Conservation (phyloP, 148 eudicot species). For the Pharnaceum exiguum region DNA sequence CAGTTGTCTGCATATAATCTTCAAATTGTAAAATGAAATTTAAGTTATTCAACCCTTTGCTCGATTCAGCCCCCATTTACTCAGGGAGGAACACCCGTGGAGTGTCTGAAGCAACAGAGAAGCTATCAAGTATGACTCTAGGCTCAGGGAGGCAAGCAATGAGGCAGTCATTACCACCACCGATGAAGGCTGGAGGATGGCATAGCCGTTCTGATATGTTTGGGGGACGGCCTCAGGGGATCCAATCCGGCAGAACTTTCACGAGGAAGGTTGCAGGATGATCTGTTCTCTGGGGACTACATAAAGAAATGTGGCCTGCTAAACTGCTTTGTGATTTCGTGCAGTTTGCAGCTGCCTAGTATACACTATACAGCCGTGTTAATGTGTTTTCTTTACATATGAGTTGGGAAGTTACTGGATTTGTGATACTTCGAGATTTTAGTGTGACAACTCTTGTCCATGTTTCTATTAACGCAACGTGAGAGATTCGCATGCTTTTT, state of each 20-base stretch:
- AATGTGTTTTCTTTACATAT: too few species aligned
- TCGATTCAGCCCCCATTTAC: constrained; percentile 35
- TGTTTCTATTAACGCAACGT: too few species aligned
- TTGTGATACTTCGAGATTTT: too few species aligned
- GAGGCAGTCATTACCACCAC: constrained; percentile 50
- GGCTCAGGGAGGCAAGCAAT: constrained; percentile 39
- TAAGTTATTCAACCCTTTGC: neutral
- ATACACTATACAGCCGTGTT: too few species aligned
- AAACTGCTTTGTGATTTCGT: too few species aligned
- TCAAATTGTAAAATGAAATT: neutral
- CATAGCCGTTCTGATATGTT: constrained; percentile 50
- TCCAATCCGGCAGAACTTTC: constrained; percentile 43
- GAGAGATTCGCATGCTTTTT: too few species aligned
- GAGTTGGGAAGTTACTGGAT: too few species aligned
- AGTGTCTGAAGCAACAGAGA: constrained; percentile 51
- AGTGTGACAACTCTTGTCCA: too few species aligned
- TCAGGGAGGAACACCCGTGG: constrained; percentile 42
- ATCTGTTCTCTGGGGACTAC: constrained; percentile 10
- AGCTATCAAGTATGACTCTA: constrained; percentile 52
- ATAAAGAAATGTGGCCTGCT: too few species aligned
- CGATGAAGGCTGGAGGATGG: constrained; percentile 94
- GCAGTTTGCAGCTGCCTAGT: too few species aligned
- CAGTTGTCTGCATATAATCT: too few species aligned
- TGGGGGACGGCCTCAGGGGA: constrained; percentile 46
- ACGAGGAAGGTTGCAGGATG: constrained; percentile 71